A percentile compares a stretch with the other conserved stretches of the same genome.
Evolutionary conservation across 108 stramenopile species (phyloP).

Genomic region (Cyclotella sp.): DNA sequence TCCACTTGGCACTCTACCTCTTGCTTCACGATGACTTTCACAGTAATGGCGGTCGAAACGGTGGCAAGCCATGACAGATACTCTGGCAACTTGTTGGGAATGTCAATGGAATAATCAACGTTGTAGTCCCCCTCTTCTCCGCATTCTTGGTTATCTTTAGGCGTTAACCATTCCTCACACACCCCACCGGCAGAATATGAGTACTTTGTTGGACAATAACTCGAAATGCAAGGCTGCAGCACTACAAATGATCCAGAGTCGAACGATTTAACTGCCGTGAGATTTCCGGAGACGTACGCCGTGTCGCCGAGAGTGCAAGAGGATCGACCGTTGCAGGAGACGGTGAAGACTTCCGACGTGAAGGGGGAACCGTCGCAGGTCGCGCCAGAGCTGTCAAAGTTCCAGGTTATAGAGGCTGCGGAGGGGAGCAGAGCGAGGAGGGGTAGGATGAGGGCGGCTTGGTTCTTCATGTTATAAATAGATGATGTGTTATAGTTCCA

Average conservation of each 20-base stretch:
- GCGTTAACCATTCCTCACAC: not conserved
- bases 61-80: not conserved
- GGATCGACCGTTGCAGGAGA: not conserved
- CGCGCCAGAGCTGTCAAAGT: conserved; percentile 1
- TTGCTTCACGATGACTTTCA: not conserved
- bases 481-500: not conserved
- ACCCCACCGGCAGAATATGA: not conserved
- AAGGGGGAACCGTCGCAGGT: conserved; percentile 10
- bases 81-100: conserved; percentile 10
- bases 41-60: not conserved
- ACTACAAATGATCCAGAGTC: not conserved
- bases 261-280: not conserved
- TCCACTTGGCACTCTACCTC: not conserved
- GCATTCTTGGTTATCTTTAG: not conserved
- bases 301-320: conserved; percentile 1
- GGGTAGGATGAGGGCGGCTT: not conserved
- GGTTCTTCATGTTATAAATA: not conserved
- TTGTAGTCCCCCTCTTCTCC: not conserved
- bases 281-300: not conserved
- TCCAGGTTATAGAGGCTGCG: not conserved
- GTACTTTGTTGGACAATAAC: conserved; percentile 2
- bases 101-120: not conserved
- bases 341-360: not conserved
- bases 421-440: not conserved
- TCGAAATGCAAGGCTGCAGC: not conserved